Evolutionary conservation across 1,284 basidiomycete genomes (phyloP).

Genomic region (Cutaneotrichosporon sp.): DNA sequence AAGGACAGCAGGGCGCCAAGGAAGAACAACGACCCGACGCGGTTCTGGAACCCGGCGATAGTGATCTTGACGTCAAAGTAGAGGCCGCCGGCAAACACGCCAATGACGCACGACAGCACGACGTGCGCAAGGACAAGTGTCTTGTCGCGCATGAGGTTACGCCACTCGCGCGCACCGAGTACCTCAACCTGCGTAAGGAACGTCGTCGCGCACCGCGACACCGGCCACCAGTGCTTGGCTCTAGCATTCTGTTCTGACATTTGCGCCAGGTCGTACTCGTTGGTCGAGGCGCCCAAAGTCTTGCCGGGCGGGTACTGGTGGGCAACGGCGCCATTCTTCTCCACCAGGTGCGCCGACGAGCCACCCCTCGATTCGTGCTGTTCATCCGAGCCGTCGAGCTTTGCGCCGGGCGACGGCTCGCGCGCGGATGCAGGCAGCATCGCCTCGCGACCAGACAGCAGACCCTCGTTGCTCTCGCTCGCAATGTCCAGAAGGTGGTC

Average conservation of each 20-base stretch:
- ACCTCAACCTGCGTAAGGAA: conserved; percentile 82
- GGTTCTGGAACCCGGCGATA: conserved; percentile 84
- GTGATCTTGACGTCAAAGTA: conserved; percentile 71
- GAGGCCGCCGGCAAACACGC: conserved; percentile 72
- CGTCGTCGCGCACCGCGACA: conserved; percentile 51
- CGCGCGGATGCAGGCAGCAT: too few relatives aligned
- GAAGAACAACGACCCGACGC: conserved; percentile 87
- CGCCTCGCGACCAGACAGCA: conserved; percentile 25
- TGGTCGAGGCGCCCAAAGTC: background rate
- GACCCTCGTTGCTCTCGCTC: conserved; percentile 53
- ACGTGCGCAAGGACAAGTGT: conserved; percentile 74
- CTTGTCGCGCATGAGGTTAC: conserved; percentile 70
- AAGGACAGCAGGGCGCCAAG: conserved; percentile 79
- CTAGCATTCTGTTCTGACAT: background rate
- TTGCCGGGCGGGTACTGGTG: background rate
- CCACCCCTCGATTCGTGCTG: background rate
- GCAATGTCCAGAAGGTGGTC: conserved; percentile 84
- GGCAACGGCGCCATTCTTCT: background rate
- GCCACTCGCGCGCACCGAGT: conserved; percentile 73
- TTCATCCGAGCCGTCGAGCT: too few relatives aligned
- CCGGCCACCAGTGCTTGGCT: conserved; percentile 5
- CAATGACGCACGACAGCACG: conserved; percentile 61
- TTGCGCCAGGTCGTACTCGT: conserved; percentile 18
- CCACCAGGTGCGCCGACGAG: background rate
- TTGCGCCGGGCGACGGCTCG: too few relatives aligned